Evolutionary conservation across 2,329 filamentous ascomycete genomes (phyloP).

Genomic region (Didymella arachidicola): DNA sequence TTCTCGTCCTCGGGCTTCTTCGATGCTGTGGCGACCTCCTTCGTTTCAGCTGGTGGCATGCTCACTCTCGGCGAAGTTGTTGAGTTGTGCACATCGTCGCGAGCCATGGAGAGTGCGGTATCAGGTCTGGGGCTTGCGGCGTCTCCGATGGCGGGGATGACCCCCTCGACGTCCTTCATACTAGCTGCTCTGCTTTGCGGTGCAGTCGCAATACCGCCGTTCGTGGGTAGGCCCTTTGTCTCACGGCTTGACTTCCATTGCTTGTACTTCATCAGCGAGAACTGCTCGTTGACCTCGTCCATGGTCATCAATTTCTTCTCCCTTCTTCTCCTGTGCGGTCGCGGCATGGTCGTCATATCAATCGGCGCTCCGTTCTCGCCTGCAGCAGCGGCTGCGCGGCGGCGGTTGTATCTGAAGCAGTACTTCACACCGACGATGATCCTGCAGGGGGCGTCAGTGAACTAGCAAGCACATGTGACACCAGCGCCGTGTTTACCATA

Average conservation of each 20-base stretch:
- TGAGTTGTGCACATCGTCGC: constrained; percentile 51
- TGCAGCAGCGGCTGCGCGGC: constrained; percentile 79
- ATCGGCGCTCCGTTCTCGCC: constrained; percentile 83
- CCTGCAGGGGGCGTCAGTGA: constrained; percentile 63
- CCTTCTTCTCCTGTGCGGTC: constrained; percentile 82
- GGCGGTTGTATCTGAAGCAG: constrained; percentile 97
- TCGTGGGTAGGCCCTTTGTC: constrained; percentile 80
- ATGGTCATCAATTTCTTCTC: constrained; percentile 99
- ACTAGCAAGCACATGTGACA: constrained; percentile 4
- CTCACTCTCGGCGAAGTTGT: constrained; percentile 26
- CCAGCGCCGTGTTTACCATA: constrained; percentile 74
- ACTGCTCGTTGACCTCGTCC: constrained; percentile 98
- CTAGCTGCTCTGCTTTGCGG: constrained; percentile 77
- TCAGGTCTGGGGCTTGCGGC: constrained; percentile 45
- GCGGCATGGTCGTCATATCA: constrained; percentile 82
- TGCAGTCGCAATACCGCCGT: constrained; percentile 77
- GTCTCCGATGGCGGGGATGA: constrained; percentile 41
- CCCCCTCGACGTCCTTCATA: constrained; percentile 69
- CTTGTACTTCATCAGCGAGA: constrained; percentile 96
- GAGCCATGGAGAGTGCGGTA: constrained; percentile 53
- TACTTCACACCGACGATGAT: constrained; percentile 99
- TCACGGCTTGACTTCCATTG: constrained; percentile 86
- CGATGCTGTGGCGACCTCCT: constrained; percentile 34
- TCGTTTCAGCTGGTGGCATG: constrained; percentile 29
- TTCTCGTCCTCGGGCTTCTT: constrained; percentile 26